Evolutionary conservation across 768 basidiomycete species (phyloP).

Genomic region (Rhizopogon vinicolor): DNA sequence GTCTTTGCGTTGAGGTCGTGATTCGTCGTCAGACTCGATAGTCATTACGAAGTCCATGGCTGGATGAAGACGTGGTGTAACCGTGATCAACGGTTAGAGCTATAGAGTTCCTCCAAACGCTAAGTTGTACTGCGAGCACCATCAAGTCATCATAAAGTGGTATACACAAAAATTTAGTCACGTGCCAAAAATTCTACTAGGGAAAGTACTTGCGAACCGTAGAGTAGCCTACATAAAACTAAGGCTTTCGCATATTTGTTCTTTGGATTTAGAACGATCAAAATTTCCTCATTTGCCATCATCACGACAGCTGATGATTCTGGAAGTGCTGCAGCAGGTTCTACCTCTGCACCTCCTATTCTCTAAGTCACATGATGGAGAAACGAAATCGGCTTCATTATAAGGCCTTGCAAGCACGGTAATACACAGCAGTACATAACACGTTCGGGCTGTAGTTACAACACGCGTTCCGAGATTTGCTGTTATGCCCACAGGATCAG

Average conservation of each 20-base stretch:
- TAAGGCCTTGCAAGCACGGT: too few species aligned
- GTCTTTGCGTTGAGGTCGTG: slow-evolving; percentile 21
- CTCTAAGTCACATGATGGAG: too few species aligned
- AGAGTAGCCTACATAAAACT: too few species aligned
- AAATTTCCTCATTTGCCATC: too few species aligned
- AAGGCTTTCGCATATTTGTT: too few species aligned
- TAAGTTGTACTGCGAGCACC: not conserved
- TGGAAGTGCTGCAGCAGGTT: too few species aligned
- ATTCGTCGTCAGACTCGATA: slow-evolving; percentile 76
- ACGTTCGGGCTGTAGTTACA: not conserved
- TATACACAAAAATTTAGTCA: not conserved
- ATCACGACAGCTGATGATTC: too few species aligned
- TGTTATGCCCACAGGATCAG: not conserved
- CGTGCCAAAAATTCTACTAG: not conserved
- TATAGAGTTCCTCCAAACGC: not conserved
- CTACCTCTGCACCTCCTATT: too few species aligned
- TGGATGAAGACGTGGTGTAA: not conserved
- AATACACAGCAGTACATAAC: not conserved
- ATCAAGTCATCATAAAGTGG: too few species aligned
- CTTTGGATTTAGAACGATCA: too few species aligned
- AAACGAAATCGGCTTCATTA: too few species aligned
- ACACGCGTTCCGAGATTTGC: not conserved
- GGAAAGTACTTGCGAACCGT: not conserved
- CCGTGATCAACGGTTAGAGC: not conserved
- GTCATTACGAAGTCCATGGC: slow-evolving; percentile 73